Evolutionary conservation across 2,329 filamentous ascomycete genomes (phyloP).

Genomic region (Aureobasidium namibiae): DNA sequence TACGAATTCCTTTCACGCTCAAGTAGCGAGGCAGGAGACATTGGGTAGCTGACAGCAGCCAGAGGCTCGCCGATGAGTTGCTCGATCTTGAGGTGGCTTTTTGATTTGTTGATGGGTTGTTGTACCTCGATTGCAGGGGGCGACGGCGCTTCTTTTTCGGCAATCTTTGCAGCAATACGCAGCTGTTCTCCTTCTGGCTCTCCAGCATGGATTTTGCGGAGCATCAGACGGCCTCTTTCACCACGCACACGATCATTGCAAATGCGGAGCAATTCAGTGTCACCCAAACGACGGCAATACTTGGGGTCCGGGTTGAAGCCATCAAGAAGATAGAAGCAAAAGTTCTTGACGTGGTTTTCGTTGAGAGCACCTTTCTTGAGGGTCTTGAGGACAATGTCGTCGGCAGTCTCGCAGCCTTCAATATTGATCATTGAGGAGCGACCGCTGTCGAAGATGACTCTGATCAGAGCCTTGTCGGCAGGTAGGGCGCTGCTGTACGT

Average conservation of each 20-base stretch:
- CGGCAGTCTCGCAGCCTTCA: slow-evolving; percentile 79
- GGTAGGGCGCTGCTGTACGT: slow-evolving; percentile 69
- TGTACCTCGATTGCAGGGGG: slow-evolving; percentile 51
- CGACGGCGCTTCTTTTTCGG: slow-evolving; percentile 60
- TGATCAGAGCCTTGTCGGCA: slow-evolving; percentile 77
- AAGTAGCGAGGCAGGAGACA: slow-evolving; percentile 64
- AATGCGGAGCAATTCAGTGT: slow-evolving; percentile 82
- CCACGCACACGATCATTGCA: slow-evolving; percentile 78
- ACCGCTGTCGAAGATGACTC: slow-evolving; percentile 86
- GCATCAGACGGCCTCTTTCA: slow-evolving; percentile 82
- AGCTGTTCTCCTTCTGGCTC: slow-evolving; percentile 84
- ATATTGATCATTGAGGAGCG: slow-evolving; percentile 92
- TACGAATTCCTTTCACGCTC: slow-evolving; percentile 56
- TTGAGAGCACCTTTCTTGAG: slow-evolving; percentile 80
- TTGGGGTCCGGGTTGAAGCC: slow-evolving; percentile 75
- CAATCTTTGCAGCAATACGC: slow-evolving; percentile 79
- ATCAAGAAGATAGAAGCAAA: slow-evolving; percentile 91
- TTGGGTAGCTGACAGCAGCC: slow-evolving; percentile 75
- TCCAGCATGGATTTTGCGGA: slow-evolving; percentile 85
- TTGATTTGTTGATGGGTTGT: slow-evolving; percentile 59
- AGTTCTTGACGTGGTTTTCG: slow-evolving; percentile 86
- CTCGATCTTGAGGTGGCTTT: slow-evolving; percentile 80
- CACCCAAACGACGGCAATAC: slow-evolving; percentile 72
- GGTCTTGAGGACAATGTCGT: slow-evolving; percentile 86
- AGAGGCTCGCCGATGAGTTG: slow-evolving; percentile 83